Evolutionary conservation across 148 eudicot species (phyloP), one percentile per base, ranked within the genome.

Genomic region (Camellia lanceoleosa): DNA sequence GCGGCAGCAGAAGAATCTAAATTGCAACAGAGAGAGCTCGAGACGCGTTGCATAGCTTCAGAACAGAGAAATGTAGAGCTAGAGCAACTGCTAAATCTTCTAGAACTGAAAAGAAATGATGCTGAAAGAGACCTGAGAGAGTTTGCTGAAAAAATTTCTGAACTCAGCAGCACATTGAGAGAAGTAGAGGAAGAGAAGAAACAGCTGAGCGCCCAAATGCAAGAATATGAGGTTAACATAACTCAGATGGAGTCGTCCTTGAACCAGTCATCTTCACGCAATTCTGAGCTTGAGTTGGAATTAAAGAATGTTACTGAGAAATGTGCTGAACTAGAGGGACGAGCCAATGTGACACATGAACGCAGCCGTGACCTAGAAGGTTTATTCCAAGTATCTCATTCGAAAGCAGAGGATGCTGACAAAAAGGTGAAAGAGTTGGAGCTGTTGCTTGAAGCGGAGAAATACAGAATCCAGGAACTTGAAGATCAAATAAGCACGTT

Each of bases 331-430:
- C 94, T 87, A 3, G 94, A 89, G 70, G 90, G 84, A 14, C 71
- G 82, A 69, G 90, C 87, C 5, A 83, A 82, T 52, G 82, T 78
- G 18, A 84, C 87, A 11, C 88, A 87, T 80, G 83, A 91, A n/a
- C 90, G 92, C 46, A 83, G 90, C 83, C 75, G 83, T 55, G 92
- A 95, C 76, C 83, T 93, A 64, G 98, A 93, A 78, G 90, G 82
- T 79, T 54, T 92, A 69, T 76, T 91, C 44, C 87, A 87, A 80
- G 81, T 83, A 49, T 92, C 92, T 52, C 88, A 88, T 80, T 91
- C 84, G 4, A 93, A 90, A 83, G 86, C 84, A 51, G 93, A 83
- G 74, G 93, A 88, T 68, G 91, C 94, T 76, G 92, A 82, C 58
- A 90, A 82, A 80, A 95, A 79, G 74, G 85, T 79, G 30, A 79